These are phyloP conservation scores for Psilocybe sp. DNA, from an alignment of 768 basidiomycete genomes.

Conservation along the genomic window DNA sequence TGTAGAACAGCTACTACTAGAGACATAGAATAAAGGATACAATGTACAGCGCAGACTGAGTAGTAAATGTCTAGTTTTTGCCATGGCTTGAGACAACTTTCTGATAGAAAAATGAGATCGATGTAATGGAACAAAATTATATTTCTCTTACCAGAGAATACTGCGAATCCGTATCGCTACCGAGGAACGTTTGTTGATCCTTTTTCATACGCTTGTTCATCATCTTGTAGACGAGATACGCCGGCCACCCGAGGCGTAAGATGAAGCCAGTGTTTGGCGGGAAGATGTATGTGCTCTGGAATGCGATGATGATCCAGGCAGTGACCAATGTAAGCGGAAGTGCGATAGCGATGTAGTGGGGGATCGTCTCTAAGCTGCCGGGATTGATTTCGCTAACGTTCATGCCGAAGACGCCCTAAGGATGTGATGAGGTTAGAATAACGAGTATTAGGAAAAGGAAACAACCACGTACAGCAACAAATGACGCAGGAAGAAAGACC, in stretches of 20 bases:
- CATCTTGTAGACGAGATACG: slow-evolving; percentile 13
- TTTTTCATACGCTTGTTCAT: slow-evolving; percentile 3
- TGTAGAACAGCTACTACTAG: too few relatives aligned
- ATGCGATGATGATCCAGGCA: slow-evolving; percentile 49
- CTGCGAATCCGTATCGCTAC: too few relatives aligned
- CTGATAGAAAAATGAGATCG: too few relatives aligned
- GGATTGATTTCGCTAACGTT: slow-evolving; percentile 45
- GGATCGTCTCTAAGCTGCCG: slow-evolving; percentile 33
- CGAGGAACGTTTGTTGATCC: not conserved
- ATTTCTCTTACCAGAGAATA: too few relatives aligned
- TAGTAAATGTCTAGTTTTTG: too few relatives aligned
- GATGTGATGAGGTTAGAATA: not conserved
- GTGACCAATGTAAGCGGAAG: slow-evolving; percentile 45
- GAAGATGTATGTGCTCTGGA: slow-evolving; percentile 42
- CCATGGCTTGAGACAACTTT: too few relatives aligned
- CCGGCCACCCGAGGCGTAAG: slow-evolving; percentile 21
- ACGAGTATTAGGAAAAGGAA: not conserved
- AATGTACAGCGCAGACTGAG: too few relatives aligned
- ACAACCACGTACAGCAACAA: slow-evolving; percentile 38
- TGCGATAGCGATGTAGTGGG: slow-evolving; percentile 39
- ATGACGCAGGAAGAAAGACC: slow-evolving; percentile 58
- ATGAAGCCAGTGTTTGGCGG: slow-evolving; percentile 15
- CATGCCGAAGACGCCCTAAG: slow-evolving; percentile 58
- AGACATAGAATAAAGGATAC: too few relatives aligned
- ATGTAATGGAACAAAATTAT: too few relatives aligned